phyloP scores from a whole-genome alignment of 176 grass and related monocot genomes.

The Poa annua region DNA sequence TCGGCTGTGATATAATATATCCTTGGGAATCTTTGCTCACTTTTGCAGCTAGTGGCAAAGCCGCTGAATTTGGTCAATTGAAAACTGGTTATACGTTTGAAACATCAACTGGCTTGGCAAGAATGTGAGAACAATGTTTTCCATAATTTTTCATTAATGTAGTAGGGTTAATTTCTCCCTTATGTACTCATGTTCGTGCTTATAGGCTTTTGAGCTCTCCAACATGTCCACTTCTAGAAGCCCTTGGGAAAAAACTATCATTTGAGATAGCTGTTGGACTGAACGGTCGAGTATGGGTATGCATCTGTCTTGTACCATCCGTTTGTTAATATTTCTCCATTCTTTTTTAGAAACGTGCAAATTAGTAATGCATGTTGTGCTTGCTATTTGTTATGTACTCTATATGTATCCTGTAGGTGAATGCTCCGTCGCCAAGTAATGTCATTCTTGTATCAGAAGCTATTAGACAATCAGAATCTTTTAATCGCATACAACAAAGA shows the following conservation, averaged over 20 bases:
- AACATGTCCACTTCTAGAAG: slow-evolving; percentile 82
- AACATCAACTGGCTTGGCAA: slow-evolving; percentile 88
- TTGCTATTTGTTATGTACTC: neutral
- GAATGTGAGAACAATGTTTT: slow-evolving; percentile 66
- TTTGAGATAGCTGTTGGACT: slow-evolving; percentile 88
- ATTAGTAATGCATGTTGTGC: slow-evolving; percentile 1
- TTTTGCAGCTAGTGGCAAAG: slow-evolving; percentile 73
- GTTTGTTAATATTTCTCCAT: slow-evolving; percentile 7
- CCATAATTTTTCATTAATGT: slow-evolving; percentile 6
- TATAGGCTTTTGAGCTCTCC: slow-evolving; percentile 84
- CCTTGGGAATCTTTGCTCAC: slow-evolving; percentile 3
- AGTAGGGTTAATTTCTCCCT: slow-evolving; percentile 3
- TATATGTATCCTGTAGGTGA: slow-evolving; percentile 59
- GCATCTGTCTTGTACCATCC: neutral
- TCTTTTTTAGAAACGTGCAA: neutral
- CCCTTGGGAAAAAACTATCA: slow-evolving; percentile 78
- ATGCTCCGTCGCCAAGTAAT: slow-evolving; percentile 72
- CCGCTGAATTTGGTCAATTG: slow-evolving; percentile 79
- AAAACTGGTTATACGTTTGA: slow-evolving; percentile 92
- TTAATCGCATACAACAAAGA: slow-evolving; percentile 75
- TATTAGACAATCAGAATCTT: slow-evolving; percentile 76
- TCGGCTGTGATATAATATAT: neutral
- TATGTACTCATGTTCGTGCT: slow-evolving; percentile 25
- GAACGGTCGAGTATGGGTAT: slow-evolving; percentile 96
- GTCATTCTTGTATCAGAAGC: slow-evolving; percentile 83